Base-by-base conservation (phyloP, 345 rosid species). In the Garcia nutans region DNA sequence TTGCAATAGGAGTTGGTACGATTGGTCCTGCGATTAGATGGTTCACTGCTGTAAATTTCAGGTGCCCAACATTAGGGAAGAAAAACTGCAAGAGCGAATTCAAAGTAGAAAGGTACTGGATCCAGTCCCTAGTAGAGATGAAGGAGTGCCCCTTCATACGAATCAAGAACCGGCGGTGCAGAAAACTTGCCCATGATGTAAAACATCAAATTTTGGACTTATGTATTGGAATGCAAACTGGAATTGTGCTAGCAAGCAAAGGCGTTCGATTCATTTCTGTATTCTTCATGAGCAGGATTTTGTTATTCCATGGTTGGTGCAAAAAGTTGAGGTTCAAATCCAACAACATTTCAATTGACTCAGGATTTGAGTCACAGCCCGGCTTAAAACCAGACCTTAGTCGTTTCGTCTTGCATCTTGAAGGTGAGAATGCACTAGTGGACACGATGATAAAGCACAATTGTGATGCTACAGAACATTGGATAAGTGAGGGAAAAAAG, bases 391-490 rank as follows among this genome's bases (percentile, higher is more conserved):
- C 62, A 3, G 93, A 91, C 50, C 89, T 95, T 37, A 80, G 89
- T 47, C 83, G 82, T 9, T 96, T 79, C 76, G 98, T 93, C 69
- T 68, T 96, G 84, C 87, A 89, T 81, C 94, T 96, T 52, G 97
- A 96, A 87, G 98, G 93, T 6, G 99, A 96, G 85, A 83, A 86
- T 15, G 84, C 83, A 59, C 83, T 93, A 47, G 91, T 89, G 68
- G 77, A 84, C 8, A 2, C 83, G 64, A 91, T 91, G 88, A 83
- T 85, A 82, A 79, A 80, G 80, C 76, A 83, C n/a, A 95, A 91
- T 69, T 54, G 89, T 8, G 87, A 87, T 67, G 89, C 97, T 31
- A 90, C 92, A 11, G 82, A 83, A 72, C 84, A 83, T 61, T 89
- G 90, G 90, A 84, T 89, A 73, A 73, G 61, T 73, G 87, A 74